Conservation (phyloP, 2,329 filamentous ascomycete species). For the Coleophoma cylindrospora region DNA sequence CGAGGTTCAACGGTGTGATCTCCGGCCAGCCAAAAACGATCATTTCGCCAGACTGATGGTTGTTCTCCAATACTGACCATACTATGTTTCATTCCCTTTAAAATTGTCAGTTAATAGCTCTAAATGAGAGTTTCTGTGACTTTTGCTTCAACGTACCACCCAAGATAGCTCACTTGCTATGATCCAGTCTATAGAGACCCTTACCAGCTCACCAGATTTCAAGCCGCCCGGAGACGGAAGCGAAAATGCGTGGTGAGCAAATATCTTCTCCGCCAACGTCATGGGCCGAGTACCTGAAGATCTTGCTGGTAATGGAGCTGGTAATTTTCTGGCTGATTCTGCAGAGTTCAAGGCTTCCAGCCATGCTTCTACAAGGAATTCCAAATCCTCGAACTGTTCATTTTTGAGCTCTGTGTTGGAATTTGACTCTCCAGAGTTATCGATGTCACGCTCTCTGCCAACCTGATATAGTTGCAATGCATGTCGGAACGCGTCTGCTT, state of each 20-base stretch:
- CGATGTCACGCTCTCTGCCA: neutral
- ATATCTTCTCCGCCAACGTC: neutral
- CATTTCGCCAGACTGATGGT: constrained; percentile 41
- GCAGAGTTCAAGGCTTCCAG: constrained; percentile 1
- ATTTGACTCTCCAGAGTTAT: neutral
- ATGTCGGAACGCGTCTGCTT: constrained; percentile 1
- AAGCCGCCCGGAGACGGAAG: neutral
- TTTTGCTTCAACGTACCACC: neutral
- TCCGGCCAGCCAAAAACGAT: constrained; percentile 43
- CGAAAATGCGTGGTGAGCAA: constrained; percentile 1
- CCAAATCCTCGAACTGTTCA: neutral
- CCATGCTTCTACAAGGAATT: constrained; percentile 1
- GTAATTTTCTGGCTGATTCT: neutral
- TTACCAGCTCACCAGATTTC: constrained; percentile 1
- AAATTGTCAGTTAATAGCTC: neutral
- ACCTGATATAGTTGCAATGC: neutral
- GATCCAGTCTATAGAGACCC: constrained; percentile 1
- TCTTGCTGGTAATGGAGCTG: neutral
- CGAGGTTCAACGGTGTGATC: constrained; percentile 44
- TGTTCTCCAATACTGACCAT: constrained; percentile 33
- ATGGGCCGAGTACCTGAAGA: neutral
- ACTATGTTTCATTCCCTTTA: constrained; percentile 31
- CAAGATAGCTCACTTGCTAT: constrained; percentile 2
- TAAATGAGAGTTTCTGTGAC: neutral
- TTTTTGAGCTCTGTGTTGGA: neutral